Evolutionary conservation across 495 filamentous ascomycete genomes (phyloP), one percentile per base, ranked within the genome.

Genomic region (Penicillium egyptiacum): DNA sequence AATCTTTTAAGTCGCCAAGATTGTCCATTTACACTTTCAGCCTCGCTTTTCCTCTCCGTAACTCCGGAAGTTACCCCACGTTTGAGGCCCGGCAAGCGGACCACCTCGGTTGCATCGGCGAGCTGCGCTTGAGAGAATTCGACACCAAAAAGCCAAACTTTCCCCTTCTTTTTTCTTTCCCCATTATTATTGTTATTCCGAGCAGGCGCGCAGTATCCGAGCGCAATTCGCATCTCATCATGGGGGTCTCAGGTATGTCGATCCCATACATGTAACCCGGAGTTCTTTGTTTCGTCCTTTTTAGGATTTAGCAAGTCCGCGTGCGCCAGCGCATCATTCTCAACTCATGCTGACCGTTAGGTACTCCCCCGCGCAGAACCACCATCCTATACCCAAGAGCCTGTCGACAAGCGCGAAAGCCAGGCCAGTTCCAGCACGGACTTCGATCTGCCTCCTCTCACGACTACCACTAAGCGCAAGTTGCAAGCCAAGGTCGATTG

Each of bases 401-500:
- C 53, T 3, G 63, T 67, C 43, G 56, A 65, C 11, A 64, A 68
- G 47, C 70, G 64, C 55, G 65, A 68, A 43, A 65, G 62, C 26
- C 73, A 70, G 50, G 44, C 60, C 25, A 63, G 70, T 17, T 50
- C 61, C 19, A 45, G 58, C 28, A 19, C 46, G 20, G 66, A 61
- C 12, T 20, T 45, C 14, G 73, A 70, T 12, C 60, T 73, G 12
- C 73, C 73, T 39, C 61, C 56, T 28, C 70, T 79, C 31, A 71
- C 64, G 9, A 56, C 58, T 1, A 91, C 88, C 33, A 89, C 87
- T 11, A 89, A 93, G 75, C 79, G 82, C 59, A 83, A 76, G 61
- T 75, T 97, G 45, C 82, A 90, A 72, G 72, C 80, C 59, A 88
- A 87, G 65, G 89, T 96, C 62, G 92, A 98, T 68, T 74, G 84